Base-by-base conservation (phyloP, 31 red algal genomes). In the Asparagopsis taxiformis region DNA sequence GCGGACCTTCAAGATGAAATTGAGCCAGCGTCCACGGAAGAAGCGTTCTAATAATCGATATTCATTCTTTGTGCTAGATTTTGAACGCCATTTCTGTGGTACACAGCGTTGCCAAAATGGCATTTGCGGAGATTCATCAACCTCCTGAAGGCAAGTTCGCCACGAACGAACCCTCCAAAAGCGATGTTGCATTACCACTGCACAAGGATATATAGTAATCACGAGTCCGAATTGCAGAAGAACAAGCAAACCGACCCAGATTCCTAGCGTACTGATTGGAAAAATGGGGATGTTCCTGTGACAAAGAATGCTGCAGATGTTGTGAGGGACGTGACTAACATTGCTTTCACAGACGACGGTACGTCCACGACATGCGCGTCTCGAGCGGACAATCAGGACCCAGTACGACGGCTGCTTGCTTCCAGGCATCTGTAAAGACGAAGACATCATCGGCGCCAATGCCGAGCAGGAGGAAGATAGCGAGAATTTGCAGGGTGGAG, bases 381-480 rank as follows among this genome's bases (percentile, higher is more conserved):
- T 57, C 38, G 28, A 65, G 57, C 44, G 66, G 67, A 46, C 38
- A 62, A 6, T 51, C 55, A 1, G 55, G 3, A 25, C 88, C 88
- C 6, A 92, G 51, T 43, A 58, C 88, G 3, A 84, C 88, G 24
- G 23, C 46, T 20, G 88, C 58, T 53, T 92, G 88, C 31, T 71
- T 72, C 75, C 74, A 92, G 3, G 88, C 77, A 53, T 92, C 88
- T 46, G 79, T 82, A 30, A 92, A 77, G 8, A 92, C 77, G 33
- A 92, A 92, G 31, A 75, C 88, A 53, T 92, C 88, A 39, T 92
- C 88, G 7, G 88, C 88, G 15, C 78, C 88, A 29, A 92, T 84
- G 20, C 88, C 88, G 7, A 92, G 64, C 3, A 92, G 20, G 5
- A 92, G 74, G 24, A 92, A 92, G 51, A 92, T 75, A 59, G 55